phyloP scores from a whole-genome alignment of 2,329 filamentous ascomycete species.

The Talaromyces sp. region DNA sequence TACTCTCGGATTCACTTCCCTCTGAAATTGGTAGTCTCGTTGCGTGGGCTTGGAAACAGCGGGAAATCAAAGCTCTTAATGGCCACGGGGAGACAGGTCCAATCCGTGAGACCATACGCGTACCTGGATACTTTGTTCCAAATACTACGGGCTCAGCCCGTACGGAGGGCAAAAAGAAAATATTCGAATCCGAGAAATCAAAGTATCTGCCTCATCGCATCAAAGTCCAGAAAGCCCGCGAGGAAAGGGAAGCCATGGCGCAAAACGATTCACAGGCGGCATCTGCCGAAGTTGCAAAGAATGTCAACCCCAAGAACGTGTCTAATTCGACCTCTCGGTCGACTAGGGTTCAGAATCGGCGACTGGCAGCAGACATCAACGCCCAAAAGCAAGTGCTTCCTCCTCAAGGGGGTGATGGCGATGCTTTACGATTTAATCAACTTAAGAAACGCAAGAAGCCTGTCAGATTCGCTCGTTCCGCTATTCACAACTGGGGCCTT shows the following conservation, averaged over 20 bases:
- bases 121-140: conserved; percentile 71
- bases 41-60: conserved; percentile 66
- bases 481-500: conserved; percentile 97
- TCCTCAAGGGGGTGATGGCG: conserved; percentile 71
- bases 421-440: conserved; percentile 95
- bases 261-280: conserved; percentile 59
- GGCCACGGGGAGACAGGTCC: conserved; percentile 50
- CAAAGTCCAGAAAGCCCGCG: conserved; percentile 84
- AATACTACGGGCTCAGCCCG: conserved; percentile 80
- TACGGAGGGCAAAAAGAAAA: conserved; percentile 91
- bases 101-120: conserved; percentile 48
- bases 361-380: conserved; percentile 89
- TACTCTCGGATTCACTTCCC: conserved; percentile 41
- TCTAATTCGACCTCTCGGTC: conserved; percentile 87
- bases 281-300: conserved; percentile 64
- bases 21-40: conserved; percentile 52
- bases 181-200: conserved; percentile 93
- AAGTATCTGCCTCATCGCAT: conserved; percentile 97
- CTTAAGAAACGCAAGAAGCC: conserved; percentile 99
- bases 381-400: conserved; percentile 74
- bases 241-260: conserved; percentile 74
- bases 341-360: conserved; percentile 91
- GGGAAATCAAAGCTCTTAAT: conserved; percentile 65
- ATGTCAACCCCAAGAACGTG: conserved; percentile 71
- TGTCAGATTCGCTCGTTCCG: conserved; percentile 93